Base-by-base conservation (phyloP, 2,329 filamentous ascomycete genomes). In the Ceratocystis colombiana region DNA sequence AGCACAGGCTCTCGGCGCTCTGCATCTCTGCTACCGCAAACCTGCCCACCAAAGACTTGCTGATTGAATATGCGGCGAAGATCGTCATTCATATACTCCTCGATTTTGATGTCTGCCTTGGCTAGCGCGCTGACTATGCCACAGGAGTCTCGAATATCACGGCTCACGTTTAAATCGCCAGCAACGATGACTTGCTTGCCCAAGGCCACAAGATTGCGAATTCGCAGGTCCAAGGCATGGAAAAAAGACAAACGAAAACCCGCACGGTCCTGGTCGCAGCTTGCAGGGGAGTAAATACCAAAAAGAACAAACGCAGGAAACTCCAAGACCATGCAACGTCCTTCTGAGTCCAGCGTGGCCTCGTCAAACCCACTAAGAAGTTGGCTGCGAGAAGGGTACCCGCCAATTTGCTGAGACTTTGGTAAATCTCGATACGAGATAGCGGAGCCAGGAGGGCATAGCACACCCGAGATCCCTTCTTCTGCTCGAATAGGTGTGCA, bases 251-350 rank as follows among this genome's bases (percentile, higher is more conserved):
- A 79, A 15, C 93, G 87, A 72, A 96, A 99, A 69, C 88, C 85
- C 70, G 92, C 87, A 30, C 94, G 84, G 2, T 84, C 84, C 68
- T 94, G 90, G 71, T 96, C 92, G 67, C 91, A 86, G 71, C 88
- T 91, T 25, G 93, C 94, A 10, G 94, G 94, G 71, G 89, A 90
- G 76, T 99, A 97, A 1, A 95, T 87, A 3, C 93, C 94, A 63
- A 99, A 83, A 17, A 99, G 82, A 3, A 99, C 90, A 73, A 99
- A 97, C 2, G 90, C 92, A 0, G 91, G 90, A 71, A 99, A 97
- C 73, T 97, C 94, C 2, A 99, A 80, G 55, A 96, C 81, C 6
- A 97, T 85, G 71, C 91, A 96, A 61, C 94, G 87, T 0, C 94
- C 94, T 78, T 99, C 94, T 0, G 89, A 89, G 73, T 99, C 94